These are phyloP conservation scores for Mikania micrantha DNA, from an alignment of 129 eudicot genomes.

Conservation along the genomic window DNA sequence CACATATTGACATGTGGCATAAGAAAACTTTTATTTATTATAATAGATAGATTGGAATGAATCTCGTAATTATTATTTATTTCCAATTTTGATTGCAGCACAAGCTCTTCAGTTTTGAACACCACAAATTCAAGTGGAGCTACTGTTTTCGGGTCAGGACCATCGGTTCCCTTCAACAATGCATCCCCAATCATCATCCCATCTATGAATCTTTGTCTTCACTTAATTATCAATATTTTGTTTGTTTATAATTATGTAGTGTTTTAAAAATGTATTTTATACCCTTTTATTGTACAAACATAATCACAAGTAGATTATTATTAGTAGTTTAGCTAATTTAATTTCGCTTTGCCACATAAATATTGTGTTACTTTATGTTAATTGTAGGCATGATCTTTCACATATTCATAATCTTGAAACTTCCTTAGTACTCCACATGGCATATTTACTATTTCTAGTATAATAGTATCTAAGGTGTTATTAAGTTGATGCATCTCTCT, in stretches of 20 bases:
- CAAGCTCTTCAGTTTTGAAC: slow-evolving; percentile 72
- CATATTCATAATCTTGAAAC: background rate
- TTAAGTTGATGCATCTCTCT: no score
- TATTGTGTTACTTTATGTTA: background rate
- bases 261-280: slow-evolving; percentile 8
- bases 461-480: no score
- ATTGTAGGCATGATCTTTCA: background rate
- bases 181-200: slow-evolving; percentile 18
- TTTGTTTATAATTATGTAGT: slow-evolving; percentile 7
- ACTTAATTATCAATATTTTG: background rate
- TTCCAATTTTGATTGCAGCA: slow-evolving; percentile 45
- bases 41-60: no score
- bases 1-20: no score
- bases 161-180: slow-evolving; percentile 40
- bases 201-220: background rate
- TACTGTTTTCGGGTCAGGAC: slow-evolving; percentile 78
- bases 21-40: no score
- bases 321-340: background rate
- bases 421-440: no score
- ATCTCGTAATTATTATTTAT: background rate
- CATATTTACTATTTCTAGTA: no score
- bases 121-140: slow-evolving; percentile 77
- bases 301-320: background rate
- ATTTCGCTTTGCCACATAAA: no score
- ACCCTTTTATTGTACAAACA: background rate